Evolutionary conservation across 1,284 basidiomycete species (phyloP).

Genomic region (Exobasidium cylindrosporum): DNA sequence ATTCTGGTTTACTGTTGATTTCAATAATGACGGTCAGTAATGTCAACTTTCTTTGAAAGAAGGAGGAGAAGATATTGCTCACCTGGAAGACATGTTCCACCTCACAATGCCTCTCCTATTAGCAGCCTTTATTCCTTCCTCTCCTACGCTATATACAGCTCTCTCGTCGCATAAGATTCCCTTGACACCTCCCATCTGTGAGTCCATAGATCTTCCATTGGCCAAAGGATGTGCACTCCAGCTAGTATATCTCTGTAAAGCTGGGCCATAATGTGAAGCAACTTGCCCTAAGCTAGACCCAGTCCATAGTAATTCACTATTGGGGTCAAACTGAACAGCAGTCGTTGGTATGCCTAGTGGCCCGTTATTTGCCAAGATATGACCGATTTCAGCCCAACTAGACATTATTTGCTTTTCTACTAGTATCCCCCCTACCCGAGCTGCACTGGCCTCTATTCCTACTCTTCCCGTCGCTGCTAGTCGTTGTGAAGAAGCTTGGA

Average conservation of each 20-base stretch:
- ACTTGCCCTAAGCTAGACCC: conserved; percentile 74
- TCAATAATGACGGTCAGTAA: conserved; percentile 6
- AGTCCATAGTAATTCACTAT: conserved; percentile 83
- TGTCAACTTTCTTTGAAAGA: not conserved
- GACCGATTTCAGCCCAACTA: conserved; percentile 47
- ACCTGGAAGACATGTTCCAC: conserved; percentile 39
- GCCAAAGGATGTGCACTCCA: conserved; percentile 57
- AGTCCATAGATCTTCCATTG: conserved; percentile 62
- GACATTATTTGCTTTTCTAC: too few species aligned
- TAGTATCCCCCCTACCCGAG: too few species aligned
- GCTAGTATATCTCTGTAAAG: conserved; percentile 63
- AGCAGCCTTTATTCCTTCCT: conserved; percentile 54
- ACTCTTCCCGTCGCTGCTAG: too few species aligned
- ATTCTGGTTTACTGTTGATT: not conserved
- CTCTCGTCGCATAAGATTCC: conserved; percentile 54
- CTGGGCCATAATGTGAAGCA: conserved; percentile 69
- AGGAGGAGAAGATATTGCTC: not conserved
- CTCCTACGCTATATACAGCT: conserved; percentile 53
- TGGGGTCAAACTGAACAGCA: conserved; percentile 75
- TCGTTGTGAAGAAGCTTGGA: too few species aligned
- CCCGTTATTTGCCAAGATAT: conserved; percentile 37
- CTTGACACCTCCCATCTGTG: conserved; percentile 47
- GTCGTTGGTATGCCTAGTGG: conserved; percentile 42
- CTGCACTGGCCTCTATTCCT: too few species aligned
- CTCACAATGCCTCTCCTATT: conserved; percentile 54